Conservation (phyloP, 139 green algal species). For the Picochlorum sp. region DNA sequence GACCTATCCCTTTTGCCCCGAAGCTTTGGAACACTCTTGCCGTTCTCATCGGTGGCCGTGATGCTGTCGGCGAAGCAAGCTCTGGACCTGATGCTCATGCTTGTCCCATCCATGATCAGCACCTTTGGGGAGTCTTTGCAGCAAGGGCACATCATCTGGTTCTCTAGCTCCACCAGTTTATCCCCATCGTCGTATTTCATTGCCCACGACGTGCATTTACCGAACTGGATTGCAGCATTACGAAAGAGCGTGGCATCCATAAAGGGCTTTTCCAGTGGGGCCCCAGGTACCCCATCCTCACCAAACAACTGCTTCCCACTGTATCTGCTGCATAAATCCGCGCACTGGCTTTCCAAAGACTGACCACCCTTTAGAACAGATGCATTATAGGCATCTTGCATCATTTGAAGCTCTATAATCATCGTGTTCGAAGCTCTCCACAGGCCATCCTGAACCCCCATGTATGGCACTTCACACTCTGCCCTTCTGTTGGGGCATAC, state of each 20-base stretch:
- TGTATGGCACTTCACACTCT: background rate
- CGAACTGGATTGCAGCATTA: background rate
- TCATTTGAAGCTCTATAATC: slow-evolving; percentile 6
- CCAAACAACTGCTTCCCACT: background rate
- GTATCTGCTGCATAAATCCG: background rate
- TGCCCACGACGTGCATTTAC: background rate
- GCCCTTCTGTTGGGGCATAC: background rate
- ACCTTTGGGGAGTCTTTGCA: background rate
- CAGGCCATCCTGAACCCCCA: background rate
- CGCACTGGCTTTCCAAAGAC: background rate
- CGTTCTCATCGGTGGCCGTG: background rate
- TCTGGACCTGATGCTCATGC: background rate
- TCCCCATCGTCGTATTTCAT: background rate
- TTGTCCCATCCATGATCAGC: slow-evolving; percentile 1
- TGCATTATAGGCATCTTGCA: background rate
- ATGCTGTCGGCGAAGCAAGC: background rate
- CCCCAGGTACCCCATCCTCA: background rate
- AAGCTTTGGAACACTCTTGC: background rate
- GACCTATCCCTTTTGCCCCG: background rate
- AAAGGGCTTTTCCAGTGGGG: background rate
- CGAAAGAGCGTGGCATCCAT: background rate
- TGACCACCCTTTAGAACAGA: background rate
- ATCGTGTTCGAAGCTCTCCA: background rate
- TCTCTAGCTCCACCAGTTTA: background rate
- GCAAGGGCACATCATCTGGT: slow-evolving; percentile 1